These are phyloP conservation scores for Backusella parvicylindrica DNA, from an alignment of 192 early-diverging fungal species.

Conservation along the genomic window DNA sequence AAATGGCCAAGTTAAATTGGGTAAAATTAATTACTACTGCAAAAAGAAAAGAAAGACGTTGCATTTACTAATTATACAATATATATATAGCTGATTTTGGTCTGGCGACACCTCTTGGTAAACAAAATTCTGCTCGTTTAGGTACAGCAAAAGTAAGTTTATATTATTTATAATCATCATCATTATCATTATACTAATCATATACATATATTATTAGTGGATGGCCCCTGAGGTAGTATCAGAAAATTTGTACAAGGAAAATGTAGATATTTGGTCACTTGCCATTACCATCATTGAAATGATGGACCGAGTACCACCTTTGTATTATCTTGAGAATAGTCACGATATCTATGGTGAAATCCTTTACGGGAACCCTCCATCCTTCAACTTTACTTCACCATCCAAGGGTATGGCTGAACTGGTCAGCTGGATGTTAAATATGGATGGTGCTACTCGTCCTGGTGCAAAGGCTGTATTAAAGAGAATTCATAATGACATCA, in stretches of 20 bases:
- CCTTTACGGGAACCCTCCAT: conserved; percentile 21
- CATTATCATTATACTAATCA: too few species aligned
- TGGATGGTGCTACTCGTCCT: conserved; percentile 19
- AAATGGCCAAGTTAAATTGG: conserved; percentile 42
- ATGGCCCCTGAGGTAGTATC: conserved; percentile 48
- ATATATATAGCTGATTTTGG: conserved; percentile 26
- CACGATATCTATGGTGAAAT: conserved; percentile 35
- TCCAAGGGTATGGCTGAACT: conserved; percentile 19
- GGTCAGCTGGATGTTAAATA: conserved; percentile 24
- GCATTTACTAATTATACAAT: neutral
- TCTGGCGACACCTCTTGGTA: conserved; percentile 29
- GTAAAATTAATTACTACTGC: conserved; percentile 3
- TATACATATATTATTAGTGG: conserved; percentile 31
- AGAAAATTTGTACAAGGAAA: conserved; percentile 38
- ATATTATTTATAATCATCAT: neutral
- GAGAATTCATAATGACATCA: conserved; percentile 15
- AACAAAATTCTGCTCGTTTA: conserved; percentile 20
- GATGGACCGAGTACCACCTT: conserved; percentile 41
- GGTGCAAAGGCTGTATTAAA: conserved; percentile 24
- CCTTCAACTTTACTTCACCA: conserved; percentile 29
- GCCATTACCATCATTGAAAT: conserved; percentile 43
- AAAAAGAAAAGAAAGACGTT: neutral
- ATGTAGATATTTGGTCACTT: conserved; percentile 48
- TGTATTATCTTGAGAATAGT: conserved; percentile 35
- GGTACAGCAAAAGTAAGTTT: conserved; percentile 32